These are phyloP conservation scores for Blastobotrys ciferrii DNA, from an alignment of 1,139 yeast species.

Conservation along the genomic window DNA sequence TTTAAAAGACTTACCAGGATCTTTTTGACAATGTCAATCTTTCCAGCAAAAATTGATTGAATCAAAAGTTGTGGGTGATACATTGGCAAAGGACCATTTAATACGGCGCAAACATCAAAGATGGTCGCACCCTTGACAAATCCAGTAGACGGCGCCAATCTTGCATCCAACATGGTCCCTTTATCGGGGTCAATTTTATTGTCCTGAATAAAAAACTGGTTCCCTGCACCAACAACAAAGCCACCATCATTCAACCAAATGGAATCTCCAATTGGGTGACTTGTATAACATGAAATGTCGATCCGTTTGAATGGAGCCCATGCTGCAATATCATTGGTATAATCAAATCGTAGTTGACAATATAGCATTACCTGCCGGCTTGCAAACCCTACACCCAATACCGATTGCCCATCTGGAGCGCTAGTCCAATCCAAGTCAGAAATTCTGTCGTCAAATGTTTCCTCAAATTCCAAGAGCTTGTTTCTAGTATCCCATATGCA, in stretches of 20 bases:
- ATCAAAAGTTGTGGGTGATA: conserved; percentile 90
- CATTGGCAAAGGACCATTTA: conserved; percentile 86
- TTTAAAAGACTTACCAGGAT: conserved; percentile 53
- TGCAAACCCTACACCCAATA: conserved; percentile 75
- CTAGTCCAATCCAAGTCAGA: conserved; percentile 81
- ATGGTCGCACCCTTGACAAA: conserved; percentile 38
- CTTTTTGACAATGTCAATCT: conserved; percentile 54
- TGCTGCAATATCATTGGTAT: conserved; percentile 74
- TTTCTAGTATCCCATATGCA: conserved; percentile 76
- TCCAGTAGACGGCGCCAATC: conserved; percentile 25
- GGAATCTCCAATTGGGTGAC: conserved; percentile 84
- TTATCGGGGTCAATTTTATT: conserved; percentile 60
- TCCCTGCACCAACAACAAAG: conserved; percentile 83
- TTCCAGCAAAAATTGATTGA: conserved; percentile 69
- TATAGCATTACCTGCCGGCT: conserved; percentile 57
- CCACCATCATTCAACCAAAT: conserved; percentile 80
- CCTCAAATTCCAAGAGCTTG: conserved; percentile 64
- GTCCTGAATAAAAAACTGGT: conserved; percentile 82
- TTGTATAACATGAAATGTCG: conserved; percentile 67
- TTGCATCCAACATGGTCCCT: conserved; percentile 37
- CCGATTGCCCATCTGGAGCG: conserved; percentile 64
- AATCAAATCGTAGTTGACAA: conserved; percentile 83
- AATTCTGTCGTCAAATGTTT: conserved; percentile 43
- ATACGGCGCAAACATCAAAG: conserved; percentile 64
- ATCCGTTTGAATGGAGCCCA: conserved; percentile 74